Base-by-base conservation (phyloP, 345 rosid species). In the Lepidium africanum region DNA sequence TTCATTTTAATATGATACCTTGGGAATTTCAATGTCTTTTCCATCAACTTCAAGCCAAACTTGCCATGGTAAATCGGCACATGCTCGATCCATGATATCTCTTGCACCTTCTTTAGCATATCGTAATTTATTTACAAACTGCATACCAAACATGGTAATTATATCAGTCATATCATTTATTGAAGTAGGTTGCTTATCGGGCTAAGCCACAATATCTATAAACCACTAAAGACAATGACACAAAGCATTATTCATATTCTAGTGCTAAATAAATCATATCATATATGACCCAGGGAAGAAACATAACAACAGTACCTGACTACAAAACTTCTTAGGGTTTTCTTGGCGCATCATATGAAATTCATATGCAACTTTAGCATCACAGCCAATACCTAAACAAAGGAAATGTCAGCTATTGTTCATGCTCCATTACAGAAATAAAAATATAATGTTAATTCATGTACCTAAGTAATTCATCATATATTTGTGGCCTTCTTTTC, bases 21-120 rank as follows among this genome's bases (percentile, higher is more conserved):
- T 83, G 13, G 96, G 96, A 23, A 89, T 86, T 57, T 81, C 85
- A 40, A 89, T 79, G 53, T 82, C 91, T 76, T 79, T 76, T 41
- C 92, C 96, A 73, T 89, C 96, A 47, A 89, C 96, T 84, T 89
- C 91, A 74, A 89, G 91, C 89, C 86, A 85, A 41, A 85, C 89
- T 58, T 89, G 87, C 96, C 90, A 84, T 35, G 96, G 92, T 71
- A 89, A 79, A 70, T 89, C 92, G 5, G 91, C 90, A 80, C 91
- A 87, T 57, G 96, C 83, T 80, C 96, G 79, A 76, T 87, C 96
- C 96, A 87, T 87, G 65, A 89, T 89, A 64, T 85, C 89, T 78
- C 82, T 87, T 10, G 92, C 96, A 42, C 96, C 96, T 84, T 89
- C 92, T 81, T 83, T 85, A 38, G 96, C 96, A 72, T 89, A 89